Percentiles rank a stretch among this genome's conserved stretches.
phyloP scores from a whole-genome alignment of 164 flowering plant species.

The Cinnamomum micranthum region DNA sequence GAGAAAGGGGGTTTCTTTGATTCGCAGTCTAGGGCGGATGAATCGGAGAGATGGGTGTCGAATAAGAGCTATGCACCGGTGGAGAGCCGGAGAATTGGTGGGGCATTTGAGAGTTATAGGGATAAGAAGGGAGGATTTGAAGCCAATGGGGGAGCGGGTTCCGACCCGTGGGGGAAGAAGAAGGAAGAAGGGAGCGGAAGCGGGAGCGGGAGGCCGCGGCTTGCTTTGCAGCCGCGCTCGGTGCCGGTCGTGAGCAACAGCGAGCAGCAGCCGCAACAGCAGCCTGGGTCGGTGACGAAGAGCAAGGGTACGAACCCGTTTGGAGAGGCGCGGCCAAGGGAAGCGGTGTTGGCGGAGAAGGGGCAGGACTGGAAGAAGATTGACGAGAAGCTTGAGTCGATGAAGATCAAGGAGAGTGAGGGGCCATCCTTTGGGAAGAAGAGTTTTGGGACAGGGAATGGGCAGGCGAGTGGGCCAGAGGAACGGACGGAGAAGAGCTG shows the following conservation, averaged over 20 bases:
- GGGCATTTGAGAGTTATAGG: constrained; percentile 18
- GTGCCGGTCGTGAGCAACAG: constrained; percentile 37
- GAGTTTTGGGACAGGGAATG: constrained; percentile 44
- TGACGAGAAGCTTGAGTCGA: constrained; percentile 70
- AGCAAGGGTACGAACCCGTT: constrained; percentile 71
- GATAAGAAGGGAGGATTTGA: constrained; percentile 29
- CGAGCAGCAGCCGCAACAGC: constrained; percentile 24
- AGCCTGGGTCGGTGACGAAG: constrained; percentile 21
- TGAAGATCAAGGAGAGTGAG: constrained; percentile 59
- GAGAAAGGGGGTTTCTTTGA: constrained; percentile 51
- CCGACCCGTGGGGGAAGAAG: constrained; percentile 22
- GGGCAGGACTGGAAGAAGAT: constrained; percentile 94
- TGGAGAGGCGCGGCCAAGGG: constrained; percentile 97
- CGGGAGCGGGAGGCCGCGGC: constrained; percentile 59
- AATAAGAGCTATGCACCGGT: constrained; percentile 14
- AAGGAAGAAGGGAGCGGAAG: constrained; percentile 13
- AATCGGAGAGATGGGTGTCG: constrained; percentile 49
- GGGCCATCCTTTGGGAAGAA: constrained; percentile 30
- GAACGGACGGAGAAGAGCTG: constrained; percentile 48
- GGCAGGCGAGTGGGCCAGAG: no score
- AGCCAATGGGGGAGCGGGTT: constrained; percentile 25
- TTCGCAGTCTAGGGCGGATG: constrained; percentile 78
- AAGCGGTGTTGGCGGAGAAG: constrained; percentile 86
- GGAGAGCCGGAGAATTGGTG: constrained; percentile 6
- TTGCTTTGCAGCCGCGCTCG: constrained; percentile 75